These are phyloP conservation scores for Apiospora phragmitis DNA, from an alignment of 2,329 filamentous ascomycete species.

Conservation along the genomic window DNA sequence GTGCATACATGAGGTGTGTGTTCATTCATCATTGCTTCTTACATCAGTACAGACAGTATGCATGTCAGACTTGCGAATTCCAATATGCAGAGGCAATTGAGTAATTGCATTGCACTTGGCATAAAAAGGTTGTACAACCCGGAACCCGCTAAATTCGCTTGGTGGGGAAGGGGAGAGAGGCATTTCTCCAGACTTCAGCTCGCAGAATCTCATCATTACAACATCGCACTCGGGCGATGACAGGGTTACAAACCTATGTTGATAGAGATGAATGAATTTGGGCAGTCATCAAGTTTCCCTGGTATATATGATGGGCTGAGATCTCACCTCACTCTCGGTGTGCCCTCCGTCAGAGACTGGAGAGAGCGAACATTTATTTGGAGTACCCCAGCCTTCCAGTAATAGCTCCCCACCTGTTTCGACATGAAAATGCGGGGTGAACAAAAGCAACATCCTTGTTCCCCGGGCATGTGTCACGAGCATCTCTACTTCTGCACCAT, in stretches of 20 bases:
- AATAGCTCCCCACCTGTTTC: neutral
- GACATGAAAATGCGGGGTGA: slow-evolving; percentile 1
- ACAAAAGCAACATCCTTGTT: neutral
- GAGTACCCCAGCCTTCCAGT: neutral
- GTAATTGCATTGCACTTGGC: neutral
- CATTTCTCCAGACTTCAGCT: neutral
- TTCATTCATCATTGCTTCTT: neutral
- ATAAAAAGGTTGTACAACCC: neutral
- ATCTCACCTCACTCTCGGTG: neutral
- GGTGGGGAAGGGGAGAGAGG: neutral
- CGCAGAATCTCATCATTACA: neutral
- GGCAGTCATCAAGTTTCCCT: neutral
- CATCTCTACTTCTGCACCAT: neutral
- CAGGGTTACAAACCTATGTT: neutral
- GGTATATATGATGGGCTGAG: neutral
- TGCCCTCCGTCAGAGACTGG: neutral
- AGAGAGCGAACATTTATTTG: neutral
- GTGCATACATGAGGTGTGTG: no score
- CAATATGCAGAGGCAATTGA: neutral
- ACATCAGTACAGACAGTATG: neutral
- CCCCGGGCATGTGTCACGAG: neutral
- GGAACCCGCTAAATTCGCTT: neutral
- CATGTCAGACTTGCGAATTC: neutral
- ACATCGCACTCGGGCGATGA: neutral
- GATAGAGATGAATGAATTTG: no score